Evolutionary conservation across 2,329 filamentous ascomycete species (phyloP).

Genomic region (Ascochyta clinopodiicola): DNA sequence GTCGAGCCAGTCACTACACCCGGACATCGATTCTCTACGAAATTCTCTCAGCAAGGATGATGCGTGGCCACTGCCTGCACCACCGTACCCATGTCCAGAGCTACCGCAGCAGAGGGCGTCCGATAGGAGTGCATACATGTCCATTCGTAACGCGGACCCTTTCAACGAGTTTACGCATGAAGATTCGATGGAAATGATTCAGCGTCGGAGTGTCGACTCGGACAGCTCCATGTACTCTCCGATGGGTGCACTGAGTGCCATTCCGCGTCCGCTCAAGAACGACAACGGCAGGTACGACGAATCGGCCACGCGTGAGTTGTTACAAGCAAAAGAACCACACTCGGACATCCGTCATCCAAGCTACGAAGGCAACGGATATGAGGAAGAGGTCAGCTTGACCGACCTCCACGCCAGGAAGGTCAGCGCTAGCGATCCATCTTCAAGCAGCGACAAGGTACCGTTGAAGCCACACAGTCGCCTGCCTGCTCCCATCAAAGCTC

Average conservation of each 20-base stretch:
- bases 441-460: neutral
- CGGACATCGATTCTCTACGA: neutral
- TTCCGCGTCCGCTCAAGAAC: constrained; percentile 25
- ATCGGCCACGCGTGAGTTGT: neutral
- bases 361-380: constrained; percentile 34
- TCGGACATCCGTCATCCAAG: constrained; percentile 25
- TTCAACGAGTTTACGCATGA: constrained; percentile 12
- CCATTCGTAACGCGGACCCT: constrained; percentile 25
- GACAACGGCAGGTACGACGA: neutral
- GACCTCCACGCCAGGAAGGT: constrained; percentile 18
- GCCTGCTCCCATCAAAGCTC: constrained; percentile 27
- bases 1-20: neutral
- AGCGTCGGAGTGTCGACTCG: neutral
- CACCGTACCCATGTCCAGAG: constrained; percentile 8
- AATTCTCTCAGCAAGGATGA: neutral
- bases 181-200: neutral
- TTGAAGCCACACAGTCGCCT: constrained; percentile 21
- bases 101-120: constrained; percentile 9
- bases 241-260: constrained; percentile 26
- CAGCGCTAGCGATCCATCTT: neutral
- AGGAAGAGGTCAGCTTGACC: constrained; percentile 26
- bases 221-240: constrained; percentile 19
- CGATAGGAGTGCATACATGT: constrained; percentile 25
- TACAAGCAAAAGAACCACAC: constrained; percentile 2
- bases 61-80: constrained; percentile 1